Evolutionary conservation across 805 yeast genomes (phyloP).

Genomic region (Saturnispora quitensis): DNA sequence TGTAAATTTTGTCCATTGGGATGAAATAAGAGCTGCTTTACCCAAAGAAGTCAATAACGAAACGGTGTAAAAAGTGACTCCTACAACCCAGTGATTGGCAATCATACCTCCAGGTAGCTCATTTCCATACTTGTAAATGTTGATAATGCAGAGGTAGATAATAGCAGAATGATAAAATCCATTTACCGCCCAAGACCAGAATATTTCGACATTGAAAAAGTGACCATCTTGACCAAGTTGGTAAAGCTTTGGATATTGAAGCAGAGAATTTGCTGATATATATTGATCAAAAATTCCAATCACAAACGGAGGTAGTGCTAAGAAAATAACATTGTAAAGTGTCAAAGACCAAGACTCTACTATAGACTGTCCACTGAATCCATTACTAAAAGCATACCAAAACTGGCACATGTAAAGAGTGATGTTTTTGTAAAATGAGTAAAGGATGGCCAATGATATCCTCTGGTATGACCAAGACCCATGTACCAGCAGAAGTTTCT

Average conservation of each 20-base stretch:
- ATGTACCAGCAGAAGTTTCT: slow-evolving; percentile 79
- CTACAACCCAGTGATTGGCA: slow-evolving; percentile 93
- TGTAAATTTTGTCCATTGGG: slow-evolving; percentile 92
- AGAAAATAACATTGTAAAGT: slow-evolving; percentile 86
- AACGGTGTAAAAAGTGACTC: slow-evolving; percentile 79
- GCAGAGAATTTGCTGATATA: slow-evolving; percentile 80
- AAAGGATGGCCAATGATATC: slow-evolving; percentile 82
- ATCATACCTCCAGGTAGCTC: slow-evolving; percentile 57
- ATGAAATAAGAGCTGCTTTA: slow-evolving; percentile 87
- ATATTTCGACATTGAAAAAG: slow-evolving; percentile 82
- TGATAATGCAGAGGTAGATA: slow-evolving; percentile 62
- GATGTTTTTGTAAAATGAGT: slow-evolving; percentile 92
- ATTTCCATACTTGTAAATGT: slow-evolving; percentile 61
- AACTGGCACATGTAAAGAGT: slow-evolving; percentile 96
- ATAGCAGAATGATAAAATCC: slow-evolving; percentile 92
- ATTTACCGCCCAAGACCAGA: slow-evolving; percentile 96
- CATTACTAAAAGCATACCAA: slow-evolving; percentile 92
- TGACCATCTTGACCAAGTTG: slow-evolving; percentile 81
- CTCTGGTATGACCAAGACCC: slow-evolving; percentile 98
- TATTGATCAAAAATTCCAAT: slow-evolving; percentile 96
- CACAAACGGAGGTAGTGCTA: slow-evolving; percentile 92
- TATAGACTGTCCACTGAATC: slow-evolving; percentile 90
- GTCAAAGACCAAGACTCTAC: slow-evolving; percentile 98
- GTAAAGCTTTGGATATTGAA: slow-evolving; percentile 87
- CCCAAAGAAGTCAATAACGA: slow-evolving; percentile 86